Base-by-base conservation (phyloP, 139 green algal genomes). In the Tetratostichococcus sp. region DNA sequence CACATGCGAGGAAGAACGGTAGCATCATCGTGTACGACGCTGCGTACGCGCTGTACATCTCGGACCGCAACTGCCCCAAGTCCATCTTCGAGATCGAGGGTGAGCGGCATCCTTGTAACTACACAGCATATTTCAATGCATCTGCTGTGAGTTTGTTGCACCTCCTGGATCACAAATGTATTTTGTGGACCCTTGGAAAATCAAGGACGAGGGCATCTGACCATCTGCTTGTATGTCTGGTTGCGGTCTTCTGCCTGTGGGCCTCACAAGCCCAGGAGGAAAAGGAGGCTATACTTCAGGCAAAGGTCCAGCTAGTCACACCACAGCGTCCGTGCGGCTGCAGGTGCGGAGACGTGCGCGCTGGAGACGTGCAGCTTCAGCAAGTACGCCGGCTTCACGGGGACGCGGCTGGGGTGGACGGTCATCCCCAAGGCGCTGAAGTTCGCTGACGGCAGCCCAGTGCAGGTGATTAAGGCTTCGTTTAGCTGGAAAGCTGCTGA, bases 381-480 rank as follows among this genome's bases (percentile, higher is more conserved):
- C 88, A 98, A 98, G 89, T 96, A 96, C 70, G 94, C 94, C 1
- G 95, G 95, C 75, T 99, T 99, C 87, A 99, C 95, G 1, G 72
- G 72, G 33, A 70, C 16, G 71, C 89, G 96, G 32, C 85, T 99
- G 6, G 96, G 96, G 26, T 99, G 96, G 96, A 99, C 96, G 0
- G 96, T 99, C 26, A 91, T 98, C 66, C 94, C 96, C 35, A 89
- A 98, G 77, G 82, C 79, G 73, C 81, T 93, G 70, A 72, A 79
- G 19, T 93, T 83, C 59, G 83, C 84, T 5, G 80, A 81, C 69
- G 77, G 73, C 33, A 39, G n/a, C 86, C 59, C 62, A 35, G 74
- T 82, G 39, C 39, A 50, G 39, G 39, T 50, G 39, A 50, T 50
- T 11, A 11, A 50, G 39, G 39, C 39, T 50, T 50, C 8, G 8